Conservation (phyloP, 1,284 basidiomycete genomes). For the Irpex sp. region DNA sequence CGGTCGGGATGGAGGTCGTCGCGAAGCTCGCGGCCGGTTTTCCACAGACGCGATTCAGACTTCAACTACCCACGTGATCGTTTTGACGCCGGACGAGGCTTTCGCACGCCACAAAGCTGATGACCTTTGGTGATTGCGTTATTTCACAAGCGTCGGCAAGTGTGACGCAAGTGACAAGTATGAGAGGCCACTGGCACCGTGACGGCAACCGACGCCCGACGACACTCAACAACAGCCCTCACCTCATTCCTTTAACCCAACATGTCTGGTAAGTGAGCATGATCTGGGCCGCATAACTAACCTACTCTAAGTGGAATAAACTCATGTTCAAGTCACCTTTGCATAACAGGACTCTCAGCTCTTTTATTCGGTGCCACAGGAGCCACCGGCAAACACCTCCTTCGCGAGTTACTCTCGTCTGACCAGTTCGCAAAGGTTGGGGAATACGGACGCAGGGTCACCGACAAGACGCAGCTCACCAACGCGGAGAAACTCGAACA, state of each 20-base stretch:
- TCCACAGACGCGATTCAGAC: not conserved
- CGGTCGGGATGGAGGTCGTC: not conserved
- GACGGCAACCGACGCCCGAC: not conserved
- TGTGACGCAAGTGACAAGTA: not conserved
- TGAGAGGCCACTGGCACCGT: too few species aligned
- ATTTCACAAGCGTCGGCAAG: not conserved
- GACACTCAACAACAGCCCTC: not conserved
- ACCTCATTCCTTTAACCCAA: not conserved
- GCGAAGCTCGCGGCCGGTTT: not conserved
- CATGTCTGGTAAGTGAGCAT: slow-evolving; percentile 1
- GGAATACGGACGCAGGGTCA: slow-evolving; percentile 63
- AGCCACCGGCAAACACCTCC: slow-evolving; percentile 52
- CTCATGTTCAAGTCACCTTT: not conserved
- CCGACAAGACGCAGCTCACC: slow-evolving; percentile 34
- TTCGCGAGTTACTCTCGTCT: slow-evolving; percentile 54
- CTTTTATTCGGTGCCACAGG: slow-evolving; percentile 69
- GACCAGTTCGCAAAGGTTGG: slow-evolving; percentile 52
- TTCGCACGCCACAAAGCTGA: not conserved
- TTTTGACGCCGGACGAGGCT: not conserved
- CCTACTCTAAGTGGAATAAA: too few species aligned
- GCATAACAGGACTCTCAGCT: slow-evolving; percentile 38
- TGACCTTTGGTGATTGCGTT: not conserved
- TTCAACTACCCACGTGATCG: slow-evolving; percentile 2
- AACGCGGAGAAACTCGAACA: slow-evolving; percentile 51
- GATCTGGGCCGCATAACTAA: not conserved